phyloP scores from a whole-genome alignment of 78 protist species.

The Chrysochromulina tobinii region DNA sequence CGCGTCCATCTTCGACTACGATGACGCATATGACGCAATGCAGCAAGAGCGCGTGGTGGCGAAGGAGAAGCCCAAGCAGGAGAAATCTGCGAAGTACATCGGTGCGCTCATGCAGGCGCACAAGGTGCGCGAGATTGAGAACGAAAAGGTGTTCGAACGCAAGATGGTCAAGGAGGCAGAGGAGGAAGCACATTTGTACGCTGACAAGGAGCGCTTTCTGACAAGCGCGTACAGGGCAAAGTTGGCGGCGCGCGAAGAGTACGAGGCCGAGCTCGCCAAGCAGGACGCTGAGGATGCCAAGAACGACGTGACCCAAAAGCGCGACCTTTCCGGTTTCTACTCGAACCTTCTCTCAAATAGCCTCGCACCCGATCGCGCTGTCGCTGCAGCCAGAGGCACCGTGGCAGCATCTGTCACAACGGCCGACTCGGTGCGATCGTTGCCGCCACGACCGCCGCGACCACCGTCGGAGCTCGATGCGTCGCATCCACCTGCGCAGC shows the following conservation, averaged over 20 bases:
- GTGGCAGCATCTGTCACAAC: too few relatives aligned
- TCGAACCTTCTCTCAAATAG: background rate
- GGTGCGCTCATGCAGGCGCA: background rate
- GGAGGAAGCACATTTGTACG: background rate
- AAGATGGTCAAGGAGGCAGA: conserved; percentile 11
- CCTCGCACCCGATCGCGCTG: too few relatives aligned
- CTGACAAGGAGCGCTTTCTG: background rate
- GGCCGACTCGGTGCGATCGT: too few relatives aligned
- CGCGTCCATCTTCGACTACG: background rate
- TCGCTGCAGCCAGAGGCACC: too few relatives aligned
- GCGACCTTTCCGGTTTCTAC: background rate
- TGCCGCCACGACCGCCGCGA: too few relatives aligned
- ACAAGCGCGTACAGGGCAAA: background rate
- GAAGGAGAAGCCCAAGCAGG: background rate
- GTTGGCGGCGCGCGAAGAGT: background rate
- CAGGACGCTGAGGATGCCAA: too few relatives aligned
- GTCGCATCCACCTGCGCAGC: too few relatives aligned
- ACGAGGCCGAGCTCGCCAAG: background rate
- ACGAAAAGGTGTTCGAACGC: conserved; percentile 6
- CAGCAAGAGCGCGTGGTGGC: background rate
- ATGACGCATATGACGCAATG: background rate
- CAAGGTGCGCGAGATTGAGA: background rate
- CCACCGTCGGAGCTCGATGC: too few relatives aligned
- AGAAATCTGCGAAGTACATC: background rate
- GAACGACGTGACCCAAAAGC: background rate